Evolutionary conservation across 768 basidiomycete species (phyloP).

Genomic region (Mycena filopes): DNA sequence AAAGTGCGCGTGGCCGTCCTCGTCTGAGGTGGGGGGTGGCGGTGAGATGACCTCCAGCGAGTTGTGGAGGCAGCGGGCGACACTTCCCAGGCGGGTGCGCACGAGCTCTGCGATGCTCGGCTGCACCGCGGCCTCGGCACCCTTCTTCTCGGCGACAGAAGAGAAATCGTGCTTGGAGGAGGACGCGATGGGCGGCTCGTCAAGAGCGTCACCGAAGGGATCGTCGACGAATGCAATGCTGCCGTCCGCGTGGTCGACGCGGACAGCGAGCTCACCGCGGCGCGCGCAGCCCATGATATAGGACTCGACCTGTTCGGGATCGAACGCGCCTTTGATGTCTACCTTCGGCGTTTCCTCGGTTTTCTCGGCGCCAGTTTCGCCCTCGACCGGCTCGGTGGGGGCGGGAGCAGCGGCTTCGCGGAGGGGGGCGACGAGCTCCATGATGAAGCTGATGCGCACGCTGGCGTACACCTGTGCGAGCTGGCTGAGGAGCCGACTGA

Average conservation of each 20-base stretch:
- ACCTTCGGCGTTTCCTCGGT: background rate
- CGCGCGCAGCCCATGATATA: constrained; percentile 94
- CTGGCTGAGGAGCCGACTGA: constrained; percentile 90
- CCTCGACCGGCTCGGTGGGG: constrained; percentile 27
- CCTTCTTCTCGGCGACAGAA: background rate
- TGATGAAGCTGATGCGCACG: constrained; percentile 81
- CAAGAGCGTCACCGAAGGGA: constrained; percentile 59
- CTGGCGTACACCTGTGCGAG: constrained; percentile 93
- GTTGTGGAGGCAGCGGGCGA: constrained; percentile 79
- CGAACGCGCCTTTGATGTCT: constrained; percentile 48
- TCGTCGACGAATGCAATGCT: constrained; percentile 88
- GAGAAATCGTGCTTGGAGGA: constrained; percentile 46
- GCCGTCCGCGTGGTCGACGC: constrained; percentile 89
- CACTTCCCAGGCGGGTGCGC: constrained; percentile 78
- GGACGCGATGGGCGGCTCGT: constrained; percentile 47
- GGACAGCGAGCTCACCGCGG: constrained; percentile 85
- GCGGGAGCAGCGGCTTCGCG: constrained; percentile 62
- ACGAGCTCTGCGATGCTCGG: constrained; percentile 78
- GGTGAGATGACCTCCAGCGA: constrained; percentile 69
- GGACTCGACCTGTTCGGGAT: constrained; percentile 85
- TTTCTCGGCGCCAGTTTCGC: constrained; percentile 52
- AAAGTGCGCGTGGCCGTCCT: constrained; percentile 70
- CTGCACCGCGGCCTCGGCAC: constrained; percentile 62
- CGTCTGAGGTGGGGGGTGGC: constrained; percentile 53
- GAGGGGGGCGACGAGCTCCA: constrained; percentile 82